phyloP scores from a whole-genome alignment of 768 basidiomycete species.

The Leucocoprinus sp. region DNA sequence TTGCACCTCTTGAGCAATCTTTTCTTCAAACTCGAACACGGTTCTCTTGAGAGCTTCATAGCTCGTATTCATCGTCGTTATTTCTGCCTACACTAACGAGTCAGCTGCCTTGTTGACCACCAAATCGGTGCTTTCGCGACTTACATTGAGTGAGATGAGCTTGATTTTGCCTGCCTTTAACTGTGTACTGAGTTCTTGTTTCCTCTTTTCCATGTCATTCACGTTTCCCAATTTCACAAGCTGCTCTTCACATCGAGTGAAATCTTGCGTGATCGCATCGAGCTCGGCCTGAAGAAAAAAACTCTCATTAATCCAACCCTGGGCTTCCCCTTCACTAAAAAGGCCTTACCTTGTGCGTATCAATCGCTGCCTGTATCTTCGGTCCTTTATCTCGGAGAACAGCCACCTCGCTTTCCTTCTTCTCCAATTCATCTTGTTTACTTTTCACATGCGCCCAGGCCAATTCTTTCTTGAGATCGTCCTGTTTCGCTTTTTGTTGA shows the following conservation, averaged over 20 bases:
- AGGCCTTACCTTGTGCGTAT: constrained; percentile 25
- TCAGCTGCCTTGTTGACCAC: background rate
- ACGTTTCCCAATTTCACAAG: constrained; percentile 23
- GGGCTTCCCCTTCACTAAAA: background rate
- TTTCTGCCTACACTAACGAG: constrained; percentile 34
- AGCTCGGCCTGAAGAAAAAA: constrained; percentile 20
- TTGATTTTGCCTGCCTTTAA: constrained; percentile 39
- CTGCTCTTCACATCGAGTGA: constrained; percentile 25
- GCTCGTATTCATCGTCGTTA: constrained; percentile 39
- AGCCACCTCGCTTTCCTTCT: constrained; percentile 28
- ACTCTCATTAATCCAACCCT: background rate
- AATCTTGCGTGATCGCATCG: constrained; percentile 22
- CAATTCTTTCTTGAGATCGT: constrained; percentile 69
- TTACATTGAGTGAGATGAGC: constrained; percentile 37
- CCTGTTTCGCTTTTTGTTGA: constrained; percentile 58
- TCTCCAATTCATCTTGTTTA: constrained; percentile 53
- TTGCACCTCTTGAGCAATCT: constrained; percentile 45
- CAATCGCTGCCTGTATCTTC: constrained; percentile 27
- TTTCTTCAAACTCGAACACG: constrained; percentile 31
- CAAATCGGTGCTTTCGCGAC: constrained; percentile 11
- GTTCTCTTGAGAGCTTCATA: constrained; percentile 24
- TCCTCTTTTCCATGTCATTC: constrained; percentile 23
- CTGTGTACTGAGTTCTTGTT: constrained; percentile 39
- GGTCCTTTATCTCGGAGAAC: constrained; percentile 27
- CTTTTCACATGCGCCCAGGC: constrained; percentile 81